Percentiles rank a stretch among this genome's conserved stretches.
These are phyloP conservation scores for Hygrophorus pudorinus DNA, from an alignment of 768 basidiomycete genomes.

Conservation along the genomic window DNA sequence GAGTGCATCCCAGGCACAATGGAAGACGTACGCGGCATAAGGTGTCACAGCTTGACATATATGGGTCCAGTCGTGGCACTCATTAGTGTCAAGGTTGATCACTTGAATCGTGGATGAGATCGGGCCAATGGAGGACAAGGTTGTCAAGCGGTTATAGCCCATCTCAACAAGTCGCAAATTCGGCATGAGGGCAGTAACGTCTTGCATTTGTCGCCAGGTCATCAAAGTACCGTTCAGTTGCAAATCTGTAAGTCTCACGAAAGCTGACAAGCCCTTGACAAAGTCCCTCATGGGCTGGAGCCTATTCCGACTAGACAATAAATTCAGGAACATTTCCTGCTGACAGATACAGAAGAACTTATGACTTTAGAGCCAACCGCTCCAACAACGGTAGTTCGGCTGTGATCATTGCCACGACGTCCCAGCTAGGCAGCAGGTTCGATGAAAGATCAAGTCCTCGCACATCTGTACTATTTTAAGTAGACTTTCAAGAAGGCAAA, in stretches of 20 bases:
- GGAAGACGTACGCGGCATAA: conserved; percentile 27
- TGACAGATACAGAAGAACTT: no score
- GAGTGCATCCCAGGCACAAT: conserved; percentile 6
- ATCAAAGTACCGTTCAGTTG: conserved; percentile 68
- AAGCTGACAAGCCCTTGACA: conserved; percentile 28
- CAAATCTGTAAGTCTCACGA: conserved; percentile 47
- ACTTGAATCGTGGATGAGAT: conserved; percentile 26
- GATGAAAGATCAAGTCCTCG: conserved; percentile 74
- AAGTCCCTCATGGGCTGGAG: conserved; percentile 31
- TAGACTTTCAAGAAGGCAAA: conserved; percentile 53
- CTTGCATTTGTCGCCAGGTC: conserved; percentile 58
- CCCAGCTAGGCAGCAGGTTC: conserved; percentile 68
- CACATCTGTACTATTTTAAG: conserved; percentile 38
- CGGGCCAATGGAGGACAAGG: not conserved
- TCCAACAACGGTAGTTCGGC: conserved; percentile 51
- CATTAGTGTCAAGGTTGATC: conserved; percentile 68
- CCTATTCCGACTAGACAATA: conserved; percentile 52
- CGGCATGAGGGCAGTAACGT: conserved; percentile 43
- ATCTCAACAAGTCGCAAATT: conserved; percentile 48
- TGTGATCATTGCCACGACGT: conserved; percentile 51
- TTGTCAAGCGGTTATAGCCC: conserved; percentile 55
- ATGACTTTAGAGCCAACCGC: conserved; percentile 67
- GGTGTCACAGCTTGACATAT: conserved; percentile 32
- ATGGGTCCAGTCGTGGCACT: conserved; percentile 44
- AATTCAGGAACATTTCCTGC: no score